Evolutionary conservation across 2,329 filamentous ascomycete genomes (phyloP), one percentile per base, ranked within the genome.

Genomic region (Pseudocercospora vitis): DNA sequence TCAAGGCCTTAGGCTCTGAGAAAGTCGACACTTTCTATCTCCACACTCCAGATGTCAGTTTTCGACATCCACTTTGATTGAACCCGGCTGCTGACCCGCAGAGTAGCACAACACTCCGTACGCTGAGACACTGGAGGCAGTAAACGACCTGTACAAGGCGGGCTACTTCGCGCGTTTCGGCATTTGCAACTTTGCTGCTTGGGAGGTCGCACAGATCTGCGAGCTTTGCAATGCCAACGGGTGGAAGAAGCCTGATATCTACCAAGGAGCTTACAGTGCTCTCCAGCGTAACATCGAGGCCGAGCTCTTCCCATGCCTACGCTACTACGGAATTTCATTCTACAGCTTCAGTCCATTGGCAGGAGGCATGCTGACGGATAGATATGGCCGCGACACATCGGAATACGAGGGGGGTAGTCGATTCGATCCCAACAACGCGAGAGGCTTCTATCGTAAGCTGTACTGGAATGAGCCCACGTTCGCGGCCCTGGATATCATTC

Each of bases 11-110:
- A 45, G 82, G 82, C 7, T 84, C 86, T 0, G 81, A 90, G 56
- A 80, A 76, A 54, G 81, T 92, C 7, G 89, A 92, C 70, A 87
- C 88, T 54, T 85, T 86, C 67, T 89, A 90, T 67, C 76, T 90
- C n/a, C 50, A 47, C 23, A 42, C 37, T 26, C 37, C 37, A 23
- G 37, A 42, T 21, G 37, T 42, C 12, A 42, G 19, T 24, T 19
- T n/a, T n/a, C n/a, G n/a, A n/a, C n/a, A n/a, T n/a, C n/a, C n/a
- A n/a, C n/a, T n/a, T n/a, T n/a, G n/a, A n/a, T n/a, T n/a, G n/a
- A n/a, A n/a, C n/a, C n/a, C n/a, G n/a, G n/a, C n/a, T n/a, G n/a
- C n/a, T n/a, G n/a, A n/a, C n/a, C n/a, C n/a, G 12, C 37, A 2
- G 3, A 11, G 3, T 9, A 42, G 37, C 37, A 42, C 37, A 73